Base-by-base conservation (phyloP, 2,329 filamentous ascomycete genomes). In the Thermothelomyces thermophilus region DNA sequence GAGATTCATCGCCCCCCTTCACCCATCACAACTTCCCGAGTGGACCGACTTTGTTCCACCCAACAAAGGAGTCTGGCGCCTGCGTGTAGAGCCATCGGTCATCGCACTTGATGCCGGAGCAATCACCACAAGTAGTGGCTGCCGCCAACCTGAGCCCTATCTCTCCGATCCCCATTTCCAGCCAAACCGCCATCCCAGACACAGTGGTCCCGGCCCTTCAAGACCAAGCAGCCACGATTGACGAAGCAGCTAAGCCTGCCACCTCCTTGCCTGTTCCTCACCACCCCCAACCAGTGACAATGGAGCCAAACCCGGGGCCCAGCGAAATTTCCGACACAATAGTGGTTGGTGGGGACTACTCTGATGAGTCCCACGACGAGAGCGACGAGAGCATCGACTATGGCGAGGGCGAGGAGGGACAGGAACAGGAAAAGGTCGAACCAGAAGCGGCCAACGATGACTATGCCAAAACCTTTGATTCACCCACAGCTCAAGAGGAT, bases 91-190 rank as follows among this genome's bases (percentile, higher is more conserved):
- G 34, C 41, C 31, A n/a, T 19, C 17, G 16, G 41, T 31, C 24
- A 22, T 28, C 44, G 24, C 57, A 45, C 37, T 69, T 70, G 64
- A 77, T 77, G 74, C 68, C 68, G 62, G 70, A 71, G 54, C 66
- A 63, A 53, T 65, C 72, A 51, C 71, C 72, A 41, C 68, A 73
- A 61, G 61, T 76, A 56, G 70, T 75, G 70, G 75, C 75, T 59
- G 70, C 74, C 58, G 75, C 75, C 66, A 69, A 73, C 63, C 66
- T 79, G 50, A 76, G 70, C 41, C 75, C 75, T 11, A 61, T 77
- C 43, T 78, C 75, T 45, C 76, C 75, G 41, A 50, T 51, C 66
- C 72, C 50, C 68, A 73, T 50, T 61, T 53, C 57, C 47, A 45
- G 75, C 52, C 69, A 76, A 56, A 69, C 68, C 41, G 30, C 30